These are phyloP conservation scores for Trypanosoma theileri DNA, from an alignment of 208 protist species.

Conservation along the genomic window DNA sequence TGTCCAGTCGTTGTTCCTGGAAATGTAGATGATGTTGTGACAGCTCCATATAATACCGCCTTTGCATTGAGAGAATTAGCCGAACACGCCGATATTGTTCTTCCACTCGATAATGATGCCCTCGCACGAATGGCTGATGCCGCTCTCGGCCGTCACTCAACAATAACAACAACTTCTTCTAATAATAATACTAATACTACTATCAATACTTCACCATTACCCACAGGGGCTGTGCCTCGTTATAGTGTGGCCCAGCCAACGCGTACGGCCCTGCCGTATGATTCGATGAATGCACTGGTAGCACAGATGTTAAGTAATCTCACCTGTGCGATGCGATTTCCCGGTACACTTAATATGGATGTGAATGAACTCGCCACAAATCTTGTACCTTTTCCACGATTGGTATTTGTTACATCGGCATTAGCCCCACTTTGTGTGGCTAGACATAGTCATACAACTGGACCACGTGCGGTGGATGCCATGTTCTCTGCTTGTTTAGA, in stretches of 20 bases:
- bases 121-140: constrained; percentile 84
- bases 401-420: constrained; percentile 91
- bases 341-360: constrained; percentile 96
- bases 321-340: constrained; percentile 94
- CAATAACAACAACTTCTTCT: constrained; percentile 9
- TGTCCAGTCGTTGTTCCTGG: constrained; percentile 91
- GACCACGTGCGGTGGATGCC: constrained; percentile 70
- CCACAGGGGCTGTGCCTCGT: constrained; percentile 14
- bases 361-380: constrained; percentile 98
- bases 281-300: constrained; percentile 96
- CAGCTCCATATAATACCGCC: constrained; percentile 95
- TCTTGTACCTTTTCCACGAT: constrained; percentile 94
- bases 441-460: constrained; percentile 41
- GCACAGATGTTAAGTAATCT: constrained; percentile 94
- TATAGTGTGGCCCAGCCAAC: constrained; percentile 80
- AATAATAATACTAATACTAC: too few species aligned
- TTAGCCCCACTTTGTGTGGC: constrained; percentile 89
- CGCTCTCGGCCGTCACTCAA: constrained; percentile 25
- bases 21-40: constrained; percentile 94
- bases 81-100: constrained; percentile 93
- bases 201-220: too few species aligned
- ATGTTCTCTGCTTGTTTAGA: constrained; percentile 91
- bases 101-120: constrained; percentile 94
- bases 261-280: constrained; percentile 86
- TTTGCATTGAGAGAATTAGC: constrained; percentile 90